Evolutionary conservation across 2,329 filamentous ascomycete genomes (phyloP), one percentile per base, ranked within the genome.

Genomic region (Colletotrichum lentis): DNA sequence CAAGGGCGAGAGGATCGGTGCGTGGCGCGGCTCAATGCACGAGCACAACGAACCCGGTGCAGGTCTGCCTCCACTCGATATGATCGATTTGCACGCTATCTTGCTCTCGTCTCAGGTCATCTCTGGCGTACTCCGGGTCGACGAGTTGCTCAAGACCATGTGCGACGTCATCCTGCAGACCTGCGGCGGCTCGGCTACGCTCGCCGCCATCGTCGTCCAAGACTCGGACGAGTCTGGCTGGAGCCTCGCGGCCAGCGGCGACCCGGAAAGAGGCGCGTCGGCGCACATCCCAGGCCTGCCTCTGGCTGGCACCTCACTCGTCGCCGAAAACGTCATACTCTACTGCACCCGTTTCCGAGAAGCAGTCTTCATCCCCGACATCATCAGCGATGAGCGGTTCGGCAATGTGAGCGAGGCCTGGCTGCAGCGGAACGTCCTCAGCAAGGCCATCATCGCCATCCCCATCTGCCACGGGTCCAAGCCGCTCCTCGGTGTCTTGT

Each of bases 71-170:
- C 89, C 91, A 35, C 84, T 95, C 61, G 92, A 95, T 79, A 94
- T 95, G 89, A 89, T 95, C 74, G 92, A 94, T 76, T 78, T 94
- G 69, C 90, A 92, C 49, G 90, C 90, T 27, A 94, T 95, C 67
- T 82, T 95, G 16, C 89, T 92, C 72, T 92, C 90, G 3, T 93
- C 90, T 11, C 92, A 94, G 75, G 86, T 94, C 50, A 89, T 95
- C 50, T 94, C 91, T 5, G 94, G 91, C 18, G 90, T 94, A 58
- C 79, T 95, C 12, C 86, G 91, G 71, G 87, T 94, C 14, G 91
- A 94, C 71, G 86, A 90, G 73, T 83, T 95, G 4, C 84, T 94
- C 69, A 89, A 90, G 73, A 94, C 91, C 49, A 93, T 95, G 88
- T 92, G 91, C 72, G 89, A 93, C 69, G 92, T 94, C 70, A 92